These are phyloP conservation scores for Candida mesenterica DNA, from an alignment of 1,139 yeast genomes.

Conservation along the genomic window DNA sequence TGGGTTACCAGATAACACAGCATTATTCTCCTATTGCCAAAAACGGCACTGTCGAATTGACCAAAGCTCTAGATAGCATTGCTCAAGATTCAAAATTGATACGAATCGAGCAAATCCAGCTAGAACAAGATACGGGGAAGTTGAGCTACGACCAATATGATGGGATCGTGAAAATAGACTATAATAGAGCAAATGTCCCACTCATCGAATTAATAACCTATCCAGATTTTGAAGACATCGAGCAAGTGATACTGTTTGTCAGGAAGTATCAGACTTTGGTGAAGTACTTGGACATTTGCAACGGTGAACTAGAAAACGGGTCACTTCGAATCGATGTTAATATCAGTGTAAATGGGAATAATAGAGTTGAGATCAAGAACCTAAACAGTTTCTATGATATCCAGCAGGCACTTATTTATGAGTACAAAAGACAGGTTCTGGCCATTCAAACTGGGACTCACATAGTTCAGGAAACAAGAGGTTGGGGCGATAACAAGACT, in stretches of 20 bases:
- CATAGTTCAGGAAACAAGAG: constrained; percentile 73
- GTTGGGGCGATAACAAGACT: constrained; percentile 82
- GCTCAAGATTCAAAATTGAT: constrained; percentile 39
- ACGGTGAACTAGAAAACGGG: constrained; percentile 92
- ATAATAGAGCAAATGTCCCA: constrained; percentile 83
- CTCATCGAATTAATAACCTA: constrained; percentile 87
- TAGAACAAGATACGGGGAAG: constrained; percentile 95
- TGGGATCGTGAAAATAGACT: constrained; percentile 58
- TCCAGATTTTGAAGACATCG: constrained; percentile 74
- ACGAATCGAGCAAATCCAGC: constrained; percentile 69
- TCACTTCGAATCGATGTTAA: constrained; percentile 95
- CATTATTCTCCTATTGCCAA: constrained; percentile 77
- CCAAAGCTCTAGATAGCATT: constrained; percentile 53
- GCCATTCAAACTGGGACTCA: constrained; percentile 29
- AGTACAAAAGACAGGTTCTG: constrained; percentile 64
- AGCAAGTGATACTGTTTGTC: constrained; percentile 74
- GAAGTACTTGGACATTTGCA: constrained; percentile 66
- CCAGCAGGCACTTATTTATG: constrained; percentile 70
- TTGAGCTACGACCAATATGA: constrained; percentile 54
- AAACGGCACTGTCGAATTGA: constrained; percentile 56
- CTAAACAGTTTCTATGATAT: constrained; percentile 83
- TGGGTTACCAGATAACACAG: constrained; percentile 95
- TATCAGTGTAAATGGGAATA: constrained; percentile 67
- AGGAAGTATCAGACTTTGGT: constrained; percentile 76
- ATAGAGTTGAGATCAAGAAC: constrained; percentile 86